A percentile compares a stretch with the other conserved stretches of the same genome.
These are phyloP conservation scores for Lasiodiplodia citricola DNA, from an alignment of 2,329 filamentous ascomycete genomes.

Conservation along the genomic window DNA sequence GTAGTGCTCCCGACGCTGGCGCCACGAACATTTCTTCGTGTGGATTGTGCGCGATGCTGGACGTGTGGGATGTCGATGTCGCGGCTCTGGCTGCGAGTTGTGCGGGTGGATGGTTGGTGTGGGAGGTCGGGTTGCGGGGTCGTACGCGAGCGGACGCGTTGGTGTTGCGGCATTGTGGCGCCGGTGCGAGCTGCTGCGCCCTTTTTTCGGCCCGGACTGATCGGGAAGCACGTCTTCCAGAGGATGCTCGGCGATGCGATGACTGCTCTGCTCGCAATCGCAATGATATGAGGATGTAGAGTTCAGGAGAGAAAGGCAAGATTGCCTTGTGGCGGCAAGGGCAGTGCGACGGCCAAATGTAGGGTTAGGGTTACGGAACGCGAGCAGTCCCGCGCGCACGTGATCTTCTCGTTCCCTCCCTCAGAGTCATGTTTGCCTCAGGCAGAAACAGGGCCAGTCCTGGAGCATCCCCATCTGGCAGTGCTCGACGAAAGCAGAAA, in stretches of 20 bases:
- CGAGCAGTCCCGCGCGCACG: neutral
- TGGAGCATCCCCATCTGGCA: neutral
- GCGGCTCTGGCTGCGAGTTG: conserved; percentile 46
- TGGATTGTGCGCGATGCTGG: conserved; percentile 29
- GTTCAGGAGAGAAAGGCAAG: neutral
- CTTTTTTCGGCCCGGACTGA: no score
- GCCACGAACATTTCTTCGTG: conserved; percentile 38
- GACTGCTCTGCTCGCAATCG: neutral
- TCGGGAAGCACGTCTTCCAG: neutral
- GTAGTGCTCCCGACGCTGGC: conserved; percentile 35
- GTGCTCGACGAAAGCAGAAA: conserved; percentile 13
- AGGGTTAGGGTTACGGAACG: conserved; percentile 7
- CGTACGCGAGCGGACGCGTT: conserved; percentile 39
- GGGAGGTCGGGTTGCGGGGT: conserved; percentile 36
- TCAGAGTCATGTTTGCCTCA: neutral
- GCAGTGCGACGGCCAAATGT: neutral
- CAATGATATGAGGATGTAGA: neutral
- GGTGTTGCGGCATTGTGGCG: conserved; percentile 30
- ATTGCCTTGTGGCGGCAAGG: neutral
- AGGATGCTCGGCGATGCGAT: neutral
- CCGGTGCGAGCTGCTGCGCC: neutral
- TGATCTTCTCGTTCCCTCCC: neutral
- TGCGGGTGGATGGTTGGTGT: conserved; percentile 30
- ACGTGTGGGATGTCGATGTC: conserved; percentile 38
- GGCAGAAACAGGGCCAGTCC: neutral